Conservation (phyloP, 2,329 filamentous ascomycete genomes). For the Cytospora mali region DNA sequence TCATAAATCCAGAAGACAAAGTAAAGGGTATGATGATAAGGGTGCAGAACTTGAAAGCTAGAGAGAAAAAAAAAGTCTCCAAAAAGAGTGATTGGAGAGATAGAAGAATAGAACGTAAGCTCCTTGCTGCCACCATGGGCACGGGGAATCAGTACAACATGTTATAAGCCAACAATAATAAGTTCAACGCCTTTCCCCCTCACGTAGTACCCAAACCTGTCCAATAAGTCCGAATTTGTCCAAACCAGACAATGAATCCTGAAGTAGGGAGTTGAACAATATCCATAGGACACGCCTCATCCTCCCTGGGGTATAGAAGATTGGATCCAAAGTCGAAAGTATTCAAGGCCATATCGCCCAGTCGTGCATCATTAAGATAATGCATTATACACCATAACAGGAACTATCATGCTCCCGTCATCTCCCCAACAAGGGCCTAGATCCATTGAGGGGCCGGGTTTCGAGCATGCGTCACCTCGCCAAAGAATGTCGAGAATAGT, state of each 20-base stretch:
- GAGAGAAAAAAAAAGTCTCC: constrained; percentile 4
- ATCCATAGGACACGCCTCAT: neutral
- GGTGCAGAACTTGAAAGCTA: constrained; percentile 9
- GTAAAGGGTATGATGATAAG: constrained; percentile 13
- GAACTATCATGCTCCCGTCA: neutral
- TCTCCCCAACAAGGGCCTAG: constrained; percentile 33
- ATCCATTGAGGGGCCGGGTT: constrained; percentile 52
- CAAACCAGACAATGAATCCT: constrained; percentile 18
- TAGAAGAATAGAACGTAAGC: constrained; percentile 22
- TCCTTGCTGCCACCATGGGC: constrained; percentile 26
- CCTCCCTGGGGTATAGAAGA: neutral
- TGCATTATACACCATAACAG: neutral
- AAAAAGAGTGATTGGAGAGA: constrained; percentile 24
- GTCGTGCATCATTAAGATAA: neutral
- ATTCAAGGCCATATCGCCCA: neutral
- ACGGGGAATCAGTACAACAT: constrained; percentile 23
- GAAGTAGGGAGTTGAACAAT: constrained; percentile 10
- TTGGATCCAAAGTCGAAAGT: constrained; percentile 4
- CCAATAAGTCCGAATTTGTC: constrained; percentile 3
- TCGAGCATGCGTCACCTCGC: constrained; percentile 37
- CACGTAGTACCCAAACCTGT: neutral
- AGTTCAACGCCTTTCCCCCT: constrained; percentile 17
- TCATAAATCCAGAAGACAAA: constrained; percentile 16
- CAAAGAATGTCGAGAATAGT: constrained; percentile 65
- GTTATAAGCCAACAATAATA: constrained; percentile 1